phyloP scores from a whole-genome alignment of 2,329 filamentous ascomycete species.

The Colletotrichum plurivorum region DNA sequence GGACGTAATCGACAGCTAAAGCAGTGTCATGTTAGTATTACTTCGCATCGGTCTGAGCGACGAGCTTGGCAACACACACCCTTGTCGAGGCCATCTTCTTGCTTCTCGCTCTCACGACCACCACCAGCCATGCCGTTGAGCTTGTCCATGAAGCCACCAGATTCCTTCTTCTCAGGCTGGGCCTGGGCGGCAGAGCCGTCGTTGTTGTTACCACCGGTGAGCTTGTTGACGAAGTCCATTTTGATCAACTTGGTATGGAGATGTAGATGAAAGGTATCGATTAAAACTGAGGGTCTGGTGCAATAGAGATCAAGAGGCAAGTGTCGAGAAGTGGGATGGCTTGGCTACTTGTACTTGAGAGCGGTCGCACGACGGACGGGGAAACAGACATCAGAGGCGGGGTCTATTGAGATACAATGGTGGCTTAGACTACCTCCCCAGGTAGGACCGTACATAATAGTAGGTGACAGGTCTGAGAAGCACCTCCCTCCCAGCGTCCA shows the following conservation, averaged over 20 bases:
- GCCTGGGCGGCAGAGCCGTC: conserved; percentile 45
- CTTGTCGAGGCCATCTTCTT: conserved; percentile 88
- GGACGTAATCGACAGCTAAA: conserved; percentile 81
- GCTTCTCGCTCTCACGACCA: conserved; percentile 81
- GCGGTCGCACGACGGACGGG: conserved; percentile 18
- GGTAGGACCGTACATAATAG: neutral
- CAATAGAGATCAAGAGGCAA: neutral
- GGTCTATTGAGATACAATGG: conserved; percentile 22
- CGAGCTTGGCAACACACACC: conserved; percentile 59
- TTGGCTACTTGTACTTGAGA: conserved; percentile 36
- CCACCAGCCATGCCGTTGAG: conserved; percentile 81
- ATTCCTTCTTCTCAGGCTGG: conserved; percentile 51
- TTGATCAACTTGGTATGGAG: conserved; percentile 38
- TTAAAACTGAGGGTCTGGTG: neutral
- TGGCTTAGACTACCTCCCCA: conserved; percentile 31
- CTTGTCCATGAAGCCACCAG: conserved; percentile 76
- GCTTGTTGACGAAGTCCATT: conserved; percentile 71
- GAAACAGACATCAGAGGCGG: conserved; percentile 34
- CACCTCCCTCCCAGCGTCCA: conserved; percentile 10
- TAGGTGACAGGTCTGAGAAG: neutral
- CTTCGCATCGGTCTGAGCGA: neutral
- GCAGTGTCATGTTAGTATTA: neutral
- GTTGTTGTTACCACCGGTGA: conserved; percentile 56
- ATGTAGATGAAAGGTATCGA: neutral
- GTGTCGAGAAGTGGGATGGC: conserved; percentile 18